A percentile compares a stretch with the other conserved stretches of the same genome.
Conservation (phyloP, 164 flowering plant species). For the Stephania japonica region DNA sequence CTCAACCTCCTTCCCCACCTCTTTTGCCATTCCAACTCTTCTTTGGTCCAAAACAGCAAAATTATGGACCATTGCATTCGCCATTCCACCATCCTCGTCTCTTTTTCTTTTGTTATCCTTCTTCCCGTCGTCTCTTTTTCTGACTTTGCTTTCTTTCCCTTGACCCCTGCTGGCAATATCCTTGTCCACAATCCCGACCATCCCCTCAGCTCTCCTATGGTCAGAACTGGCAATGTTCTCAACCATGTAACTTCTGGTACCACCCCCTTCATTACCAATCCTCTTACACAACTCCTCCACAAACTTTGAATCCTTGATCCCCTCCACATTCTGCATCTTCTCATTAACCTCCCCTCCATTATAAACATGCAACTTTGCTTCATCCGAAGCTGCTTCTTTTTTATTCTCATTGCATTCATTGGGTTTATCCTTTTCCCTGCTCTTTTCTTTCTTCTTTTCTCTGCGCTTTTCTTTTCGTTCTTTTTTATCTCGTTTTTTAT, state of each 20-base stretch:
- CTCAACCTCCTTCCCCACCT: slow-evolving; percentile 27
- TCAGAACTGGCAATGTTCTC: slow-evolving; percentile 27
- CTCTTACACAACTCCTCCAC: slow-evolving; percentile 40
- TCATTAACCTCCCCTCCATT: slow-evolving; percentile 23
- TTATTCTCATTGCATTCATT: slow-evolving; percentile 31
- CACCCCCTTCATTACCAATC: slow-evolving; percentile 40
- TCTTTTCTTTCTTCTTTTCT: slow-evolving; percentile 57
- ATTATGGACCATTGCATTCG: slow-evolving; percentile 22
- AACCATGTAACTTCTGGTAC: slow-evolving; percentile 26
- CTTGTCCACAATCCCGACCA: slow-evolving; percentile 25
- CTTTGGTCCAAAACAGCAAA: slow-evolving; percentile 19
- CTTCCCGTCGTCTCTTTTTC: slow-evolving; percentile 28
- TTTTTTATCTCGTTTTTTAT: slow-evolving; percentile 53
- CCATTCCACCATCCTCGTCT: slow-evolving; percentile 19
- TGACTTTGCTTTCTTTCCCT: slow-evolving; percentile 29
- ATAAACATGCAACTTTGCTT: slow-evolving; percentile 23
- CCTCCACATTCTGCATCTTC: slow-evolving; percentile 20
- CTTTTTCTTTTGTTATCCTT: slow-evolving; percentile 21
- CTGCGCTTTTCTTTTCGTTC: slow-evolving; percentile 56
- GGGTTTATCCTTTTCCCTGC: slow-evolving; percentile 22
- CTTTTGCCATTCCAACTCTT: slow-evolving; percentile 27
- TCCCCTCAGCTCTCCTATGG: slow-evolving; percentile 31
- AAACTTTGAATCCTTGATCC: slow-evolving; percentile 32
- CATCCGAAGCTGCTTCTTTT: background rate
- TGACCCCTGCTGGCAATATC: slow-evolving; percentile 17